Percentiles rank a stretch among this genome's conserved stretches.
Evolutionary conservation across 768 basidiomycete genomes (phyloP).

Genomic region (Lentinula detonsa): DNA sequence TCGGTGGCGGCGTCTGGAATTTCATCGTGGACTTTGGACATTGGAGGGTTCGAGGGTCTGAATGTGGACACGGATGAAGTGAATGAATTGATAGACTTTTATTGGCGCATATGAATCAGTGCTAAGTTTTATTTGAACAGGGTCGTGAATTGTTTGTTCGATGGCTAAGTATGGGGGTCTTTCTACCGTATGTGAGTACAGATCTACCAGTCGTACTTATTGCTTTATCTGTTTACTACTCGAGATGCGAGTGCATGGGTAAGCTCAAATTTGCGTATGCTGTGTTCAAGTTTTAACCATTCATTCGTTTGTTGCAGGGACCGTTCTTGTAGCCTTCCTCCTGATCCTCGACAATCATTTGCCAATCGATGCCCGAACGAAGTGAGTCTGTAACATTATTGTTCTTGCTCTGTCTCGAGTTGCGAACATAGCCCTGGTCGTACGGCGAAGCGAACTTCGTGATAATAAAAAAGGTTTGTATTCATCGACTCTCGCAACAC

Average conservation of each 20-base stretch:
- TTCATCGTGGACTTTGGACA: slow-evolving; percentile 30
- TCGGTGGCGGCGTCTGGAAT: slow-evolving; percentile 29
- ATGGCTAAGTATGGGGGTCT: slow-evolving; percentile 30
- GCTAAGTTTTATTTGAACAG: slow-evolving; percentile 10
- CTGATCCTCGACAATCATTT: slow-evolving; percentile 13
- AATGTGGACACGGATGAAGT: slow-evolving; percentile 23
- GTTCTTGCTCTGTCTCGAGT: not conserved
- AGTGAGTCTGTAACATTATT: slow-evolving; percentile 9
- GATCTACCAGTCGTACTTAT: not conserved
- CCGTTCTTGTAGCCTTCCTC: slow-evolving; percentile 21
- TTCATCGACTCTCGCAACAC: not conserved
- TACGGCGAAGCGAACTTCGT: slow-evolving; percentile 28
- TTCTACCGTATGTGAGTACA: slow-evolving; percentile 27
- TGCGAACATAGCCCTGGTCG: slow-evolving; percentile 24
- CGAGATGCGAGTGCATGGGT: slow-evolving; percentile 26
- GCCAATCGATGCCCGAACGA: slow-evolving; percentile 31
- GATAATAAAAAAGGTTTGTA: slow-evolving; percentile 25
- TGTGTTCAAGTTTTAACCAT: not conserved
- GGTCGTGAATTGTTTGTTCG: slow-evolving; percentile 27
- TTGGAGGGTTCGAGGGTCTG: slow-evolving; percentile 28
- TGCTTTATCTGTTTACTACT: not conserved
- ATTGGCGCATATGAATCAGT: not conserved
- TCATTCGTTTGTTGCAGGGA: slow-evolving; percentile 11
- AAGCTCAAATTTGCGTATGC: not conserved
- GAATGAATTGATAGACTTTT: not conserved